Conservation (phyloP, 2,329 filamentous ascomycete species). For the Apiospora sp. region DNA sequence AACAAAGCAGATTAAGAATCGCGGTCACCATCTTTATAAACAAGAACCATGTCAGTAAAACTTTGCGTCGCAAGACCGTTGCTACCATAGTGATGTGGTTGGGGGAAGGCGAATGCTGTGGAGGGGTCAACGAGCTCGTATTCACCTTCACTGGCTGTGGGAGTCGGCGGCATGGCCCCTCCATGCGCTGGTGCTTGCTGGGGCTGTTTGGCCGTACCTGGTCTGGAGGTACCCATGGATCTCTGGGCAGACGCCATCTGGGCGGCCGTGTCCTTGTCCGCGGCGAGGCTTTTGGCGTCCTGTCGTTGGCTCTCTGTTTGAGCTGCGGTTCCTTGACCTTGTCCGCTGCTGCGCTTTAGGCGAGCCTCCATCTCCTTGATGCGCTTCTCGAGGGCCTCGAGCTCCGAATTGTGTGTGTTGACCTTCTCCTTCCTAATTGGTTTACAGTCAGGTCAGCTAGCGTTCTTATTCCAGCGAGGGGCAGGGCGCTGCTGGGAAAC, state of each 20-base stretch:
- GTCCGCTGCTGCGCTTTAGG: slow-evolving; percentile 55
- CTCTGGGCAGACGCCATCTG: slow-evolving; percentile 32
- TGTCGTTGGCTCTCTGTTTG: neutral
- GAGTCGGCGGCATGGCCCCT: slow-evolving; percentile 67
- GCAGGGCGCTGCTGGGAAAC: neutral
- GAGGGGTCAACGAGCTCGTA: slow-evolving; percentile 47
- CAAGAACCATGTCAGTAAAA: slow-evolving; percentile 53
- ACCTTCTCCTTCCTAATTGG: slow-evolving; percentile 78
- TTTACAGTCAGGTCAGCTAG: slow-evolving; percentile 18
- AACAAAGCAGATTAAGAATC: slow-evolving; percentile 35
- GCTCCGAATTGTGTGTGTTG: slow-evolving; percentile 76
- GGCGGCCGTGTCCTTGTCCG: slow-evolving; percentile 38
- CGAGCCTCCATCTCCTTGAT: slow-evolving; percentile 87
- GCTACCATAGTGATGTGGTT: slow-evolving; percentile 13
- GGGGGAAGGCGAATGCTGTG: slow-evolving; percentile 26
- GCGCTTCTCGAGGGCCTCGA: slow-evolving; percentile 84
- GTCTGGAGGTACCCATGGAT: slow-evolving; percentile 51
- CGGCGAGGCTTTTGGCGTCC: slow-evolving; percentile 23
- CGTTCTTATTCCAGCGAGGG: neutral
- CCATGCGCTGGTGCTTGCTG: slow-evolving; percentile 59
- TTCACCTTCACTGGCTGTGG: slow-evolving; percentile 70
- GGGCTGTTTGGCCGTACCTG: slow-evolving; percentile 60
- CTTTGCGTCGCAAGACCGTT: slow-evolving; percentile 42
- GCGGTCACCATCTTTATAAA: slow-evolving; percentile 53
- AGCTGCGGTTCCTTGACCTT: slow-evolving; percentile 27